Evolutionary conservation across 2,329 filamentous ascomycete genomes (phyloP).

Genomic region (Monilinia laxa): DNA sequence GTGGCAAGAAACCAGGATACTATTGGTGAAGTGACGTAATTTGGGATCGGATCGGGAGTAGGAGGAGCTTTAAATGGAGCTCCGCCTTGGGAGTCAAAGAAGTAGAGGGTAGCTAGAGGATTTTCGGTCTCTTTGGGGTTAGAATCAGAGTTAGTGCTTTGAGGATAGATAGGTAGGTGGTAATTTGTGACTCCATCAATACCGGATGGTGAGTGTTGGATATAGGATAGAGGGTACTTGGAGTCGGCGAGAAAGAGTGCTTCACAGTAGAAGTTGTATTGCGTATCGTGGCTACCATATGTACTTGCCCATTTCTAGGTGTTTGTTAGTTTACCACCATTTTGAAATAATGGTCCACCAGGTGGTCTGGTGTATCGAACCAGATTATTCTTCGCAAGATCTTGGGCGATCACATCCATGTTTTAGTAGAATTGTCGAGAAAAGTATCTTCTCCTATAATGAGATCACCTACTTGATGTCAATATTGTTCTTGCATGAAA

Average conservation of each 20-base stretch:
- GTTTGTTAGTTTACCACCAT: background rate
- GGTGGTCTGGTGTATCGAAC: background rate
- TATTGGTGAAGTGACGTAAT: conserved; percentile 48
- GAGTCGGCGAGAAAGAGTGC: conserved; percentile 46
- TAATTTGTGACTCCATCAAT: conserved; percentile 53
- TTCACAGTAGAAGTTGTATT: conserved; percentile 55
- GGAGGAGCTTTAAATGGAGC: conserved; percentile 46
- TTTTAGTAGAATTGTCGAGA: conserved; percentile 54
- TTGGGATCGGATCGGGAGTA: conserved; percentile 37
- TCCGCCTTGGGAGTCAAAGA: conserved; percentile 67
- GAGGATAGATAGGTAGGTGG: conserved; percentile 51
- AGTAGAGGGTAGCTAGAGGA: conserved; percentile 61
- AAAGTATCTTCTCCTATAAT: conserved; percentile 66
- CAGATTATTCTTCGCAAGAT: conserved; percentile 51
- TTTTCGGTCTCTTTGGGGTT: conserved; percentile 17
- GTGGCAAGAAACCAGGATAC: conserved; percentile 48
- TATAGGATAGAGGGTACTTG: conserved; percentile 42
- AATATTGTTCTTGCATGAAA: conserved; percentile 38
- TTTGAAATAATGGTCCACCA: background rate
- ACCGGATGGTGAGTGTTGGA: conserved; percentile 45
- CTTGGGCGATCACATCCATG: conserved; percentile 58
- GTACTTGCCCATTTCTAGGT: conserved; percentile 58
- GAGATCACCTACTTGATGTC: conserved; percentile 54
- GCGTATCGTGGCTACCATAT: conserved; percentile 70
- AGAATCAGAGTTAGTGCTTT: conserved; percentile 14